phyloP scores from a whole-genome alignment of 345 rosid species.

The Hibiscus trionum region DNA sequence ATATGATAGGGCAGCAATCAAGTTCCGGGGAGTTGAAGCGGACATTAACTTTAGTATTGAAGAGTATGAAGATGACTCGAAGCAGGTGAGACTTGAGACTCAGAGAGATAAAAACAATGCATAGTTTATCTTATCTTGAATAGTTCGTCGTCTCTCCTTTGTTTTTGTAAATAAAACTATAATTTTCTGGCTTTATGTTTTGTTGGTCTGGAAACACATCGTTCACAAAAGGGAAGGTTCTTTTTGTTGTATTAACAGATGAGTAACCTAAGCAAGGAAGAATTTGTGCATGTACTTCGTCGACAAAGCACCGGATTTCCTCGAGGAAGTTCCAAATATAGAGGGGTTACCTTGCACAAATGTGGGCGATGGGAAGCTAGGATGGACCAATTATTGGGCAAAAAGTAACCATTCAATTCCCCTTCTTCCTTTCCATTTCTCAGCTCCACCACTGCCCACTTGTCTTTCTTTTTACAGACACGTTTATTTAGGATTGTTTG shows the following conservation, averaged over 20 bases:
- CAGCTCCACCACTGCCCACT: background rate
- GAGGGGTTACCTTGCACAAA: slow-evolving; percentile 96
- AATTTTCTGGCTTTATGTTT: background rate
- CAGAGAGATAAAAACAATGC: background rate
- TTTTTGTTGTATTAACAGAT: slow-evolving; percentile 39
- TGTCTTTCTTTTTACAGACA: slow-evolving; percentile 36
- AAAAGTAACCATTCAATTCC: slow-evolving; percentile 44
- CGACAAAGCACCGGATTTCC: slow-evolving; percentile 97
- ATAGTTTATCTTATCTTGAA: slow-evolving; percentile 28
- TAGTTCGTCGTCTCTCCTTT: slow-evolving; percentile 26
- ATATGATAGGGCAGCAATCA: slow-evolving; percentile 94
- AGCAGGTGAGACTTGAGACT: slow-evolving; percentile 50
- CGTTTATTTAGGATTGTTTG: slow-evolving; percentile 89
- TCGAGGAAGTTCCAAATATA: slow-evolving; percentile 90
- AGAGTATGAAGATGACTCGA: slow-evolving; percentile 81
- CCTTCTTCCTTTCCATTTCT: background rate
- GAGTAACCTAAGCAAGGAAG: slow-evolving; percentile 81
- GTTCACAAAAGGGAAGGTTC: slow-evolving; percentile 16
- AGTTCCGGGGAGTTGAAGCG: slow-evolving; percentile 90
- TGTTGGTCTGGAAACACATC: slow-evolving; percentile 4
- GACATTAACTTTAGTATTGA: slow-evolving; percentile 82
- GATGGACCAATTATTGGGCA: slow-evolving; percentile 90
- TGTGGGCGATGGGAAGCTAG: slow-evolving; percentile 99
- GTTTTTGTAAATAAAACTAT: slow-evolving; percentile 7
- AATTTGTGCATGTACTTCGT: slow-evolving; percentile 88